Evolutionary conservation across 805 yeast genomes (phyloP).

Genomic region (Candida ortonii): DNA sequence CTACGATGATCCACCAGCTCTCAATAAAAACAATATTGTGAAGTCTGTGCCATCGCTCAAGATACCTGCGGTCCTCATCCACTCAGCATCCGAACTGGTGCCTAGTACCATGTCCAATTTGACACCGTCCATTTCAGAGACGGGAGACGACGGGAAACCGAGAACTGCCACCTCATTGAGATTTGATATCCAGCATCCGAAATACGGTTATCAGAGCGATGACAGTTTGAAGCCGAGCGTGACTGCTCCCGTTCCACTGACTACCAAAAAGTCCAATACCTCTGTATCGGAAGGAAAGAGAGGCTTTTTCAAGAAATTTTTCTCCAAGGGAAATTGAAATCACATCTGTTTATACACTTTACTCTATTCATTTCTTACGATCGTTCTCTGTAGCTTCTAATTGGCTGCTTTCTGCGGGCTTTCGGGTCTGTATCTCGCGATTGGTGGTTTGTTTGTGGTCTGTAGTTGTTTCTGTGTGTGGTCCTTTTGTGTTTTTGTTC

Average conservation of each 20-base stretch:
- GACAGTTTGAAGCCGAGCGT: neutral
- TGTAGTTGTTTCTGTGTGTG: neutral
- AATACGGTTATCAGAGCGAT: conserved; percentile 11
- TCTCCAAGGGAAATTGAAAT: conserved; percentile 15
- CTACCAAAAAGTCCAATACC: conserved; percentile 3
- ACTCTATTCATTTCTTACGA: too few relatives aligned
- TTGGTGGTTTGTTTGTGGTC: conserved; percentile 2
- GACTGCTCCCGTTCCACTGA: conserved; percentile 6
- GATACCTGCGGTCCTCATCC: conserved; percentile 15
- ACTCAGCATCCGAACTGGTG: too few relatives aligned
- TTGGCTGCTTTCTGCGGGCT: neutral
- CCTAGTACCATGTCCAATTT: too few relatives aligned
- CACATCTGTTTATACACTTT: too few relatives aligned
- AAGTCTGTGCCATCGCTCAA: conserved; percentile 6
- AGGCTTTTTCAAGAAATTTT: conserved; percentile 20
- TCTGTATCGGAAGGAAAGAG: conserved; percentile 12
- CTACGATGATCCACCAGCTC: conserved; percentile 5
- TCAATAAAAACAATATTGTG: neutral
- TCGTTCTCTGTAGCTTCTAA: neutral
- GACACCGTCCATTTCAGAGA: too few relatives aligned
- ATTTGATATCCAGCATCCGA: conserved; percentile 23
- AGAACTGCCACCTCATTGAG: conserved; percentile 21
- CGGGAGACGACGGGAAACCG: conserved; percentile 21
- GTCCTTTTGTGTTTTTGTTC: too few relatives aligned
- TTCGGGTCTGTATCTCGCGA: neutral